These are phyloP conservation scores for Triticum timopheevii DNA, from an alignment of 176 grass and related monocot genomes.

Conservation along the genomic window DNA sequence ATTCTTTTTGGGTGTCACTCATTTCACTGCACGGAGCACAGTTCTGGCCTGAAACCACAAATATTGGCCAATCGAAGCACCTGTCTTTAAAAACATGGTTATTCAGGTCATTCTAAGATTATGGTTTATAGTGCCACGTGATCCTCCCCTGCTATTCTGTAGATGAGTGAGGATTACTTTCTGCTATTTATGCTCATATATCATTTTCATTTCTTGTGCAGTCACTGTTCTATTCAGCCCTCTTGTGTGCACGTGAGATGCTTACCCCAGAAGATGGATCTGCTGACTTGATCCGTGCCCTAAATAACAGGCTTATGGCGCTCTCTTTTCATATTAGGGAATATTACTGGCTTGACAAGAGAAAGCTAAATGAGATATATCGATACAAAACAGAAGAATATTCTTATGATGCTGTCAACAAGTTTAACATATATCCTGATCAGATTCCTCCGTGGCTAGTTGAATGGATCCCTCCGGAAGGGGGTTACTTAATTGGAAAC, in stretches of 20 bases:
- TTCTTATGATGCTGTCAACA: conserved; percentile 85
- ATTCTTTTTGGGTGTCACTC: not conserved
- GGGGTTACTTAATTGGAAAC: conserved; percentile 92
- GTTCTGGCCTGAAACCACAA: not conserved
- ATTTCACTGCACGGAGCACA: not conserved
- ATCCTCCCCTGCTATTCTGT: not conserved
- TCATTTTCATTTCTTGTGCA: conserved; percentile 39
- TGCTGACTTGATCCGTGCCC: conserved; percentile 73
- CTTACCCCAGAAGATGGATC: conserved; percentile 79
- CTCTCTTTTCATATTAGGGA: conserved; percentile 86
- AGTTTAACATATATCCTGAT: conserved; percentile 93
- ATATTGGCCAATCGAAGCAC: not conserved
- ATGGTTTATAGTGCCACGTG: not conserved
- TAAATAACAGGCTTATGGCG: conserved; percentile 86
- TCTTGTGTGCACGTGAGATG: conserved; percentile 80
- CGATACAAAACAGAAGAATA: conserved; percentile 92
- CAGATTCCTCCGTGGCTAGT: conserved; percentile 87
- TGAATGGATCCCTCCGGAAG: conserved; percentile 81
- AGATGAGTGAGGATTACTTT: not conserved
- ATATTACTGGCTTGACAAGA: conserved; percentile 89
- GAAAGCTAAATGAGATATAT: conserved; percentile 88
- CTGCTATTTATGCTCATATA: conserved; percentile 5
- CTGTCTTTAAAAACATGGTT: not conserved
- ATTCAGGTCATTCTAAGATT: not conserved
- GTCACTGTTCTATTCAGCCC: conserved; percentile 84